A percentile compares a stretch with the other conserved stretches of the same genome.
Evolutionary conservation across 306 rosid genomes (phyloP).

Genomic region (Albizia julibrissin): DNA sequence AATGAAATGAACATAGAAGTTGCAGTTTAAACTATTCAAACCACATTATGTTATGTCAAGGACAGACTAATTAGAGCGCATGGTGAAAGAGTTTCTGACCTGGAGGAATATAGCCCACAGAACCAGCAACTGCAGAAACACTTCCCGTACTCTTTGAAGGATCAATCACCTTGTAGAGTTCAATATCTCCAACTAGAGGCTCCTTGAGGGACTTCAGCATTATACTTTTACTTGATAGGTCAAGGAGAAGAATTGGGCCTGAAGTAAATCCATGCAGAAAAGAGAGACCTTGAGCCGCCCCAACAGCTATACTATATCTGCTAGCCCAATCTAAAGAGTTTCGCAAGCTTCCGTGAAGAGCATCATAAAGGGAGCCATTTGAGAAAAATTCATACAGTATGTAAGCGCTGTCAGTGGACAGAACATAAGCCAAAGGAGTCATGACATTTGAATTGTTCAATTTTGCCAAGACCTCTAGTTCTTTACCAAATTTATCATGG

Average conservation of each 20-base stretch:
- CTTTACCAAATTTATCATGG: slow-evolving; percentile 54
- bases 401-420: slow-evolving; percentile 68
- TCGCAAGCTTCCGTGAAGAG: slow-evolving; percentile 62
- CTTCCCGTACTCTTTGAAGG: slow-evolving; percentile 87
- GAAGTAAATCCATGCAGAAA: slow-evolving; percentile 79
- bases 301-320: slow-evolving; percentile 85
- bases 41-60: background rate
- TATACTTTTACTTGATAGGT: slow-evolving; percentile 75
- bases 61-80: slow-evolving; percentile 3
- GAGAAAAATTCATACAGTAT: slow-evolving; percentile 69
- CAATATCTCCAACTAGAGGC: slow-evolving; percentile 91
- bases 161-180: slow-evolving; percentile 83
- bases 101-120: slow-evolving; percentile 97
- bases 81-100: slow-evolving; percentile 51
- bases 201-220: slow-evolving; percentile 88
- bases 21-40: slow-evolving; percentile 11
- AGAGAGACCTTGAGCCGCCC: slow-evolving; percentile 88
- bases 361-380: slow-evolving; percentile 71
- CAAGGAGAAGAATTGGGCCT: slow-evolving; percentile 82
- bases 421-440: slow-evolving; percentile 80
- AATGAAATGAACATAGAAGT: background rate
- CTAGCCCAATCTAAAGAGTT: slow-evolving; percentile 79
- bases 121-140: slow-evolving; percentile 84
- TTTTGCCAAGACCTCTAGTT: slow-evolving; percentile 67
- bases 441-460: slow-evolving; percentile 89